Conservation (phyloP, 345 rosid genomes). For the Salix purpurea region DNA sequence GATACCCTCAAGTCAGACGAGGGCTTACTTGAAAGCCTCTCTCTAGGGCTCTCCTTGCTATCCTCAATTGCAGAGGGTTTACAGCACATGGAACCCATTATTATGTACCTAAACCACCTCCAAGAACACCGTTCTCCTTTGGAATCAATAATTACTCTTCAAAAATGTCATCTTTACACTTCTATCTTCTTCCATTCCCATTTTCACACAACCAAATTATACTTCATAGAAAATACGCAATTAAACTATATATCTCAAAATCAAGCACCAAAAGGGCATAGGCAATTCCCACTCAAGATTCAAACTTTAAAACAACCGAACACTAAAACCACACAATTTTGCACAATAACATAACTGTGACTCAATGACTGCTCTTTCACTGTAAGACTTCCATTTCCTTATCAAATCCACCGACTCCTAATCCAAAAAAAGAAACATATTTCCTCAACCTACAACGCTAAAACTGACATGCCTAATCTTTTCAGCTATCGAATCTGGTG, state of each 20-base stretch:
- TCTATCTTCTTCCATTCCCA: conserved; percentile 25
- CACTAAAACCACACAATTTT: conserved; percentile 7
- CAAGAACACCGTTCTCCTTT: conserved; percentile 20
- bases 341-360: not conserved
- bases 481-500: not conserved
- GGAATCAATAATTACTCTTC: conserved; percentile 33
- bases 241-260: conserved; percentile 19
- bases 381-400: not conserved
- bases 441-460: not conserved
- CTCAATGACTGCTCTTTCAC: conserved; percentile 1
- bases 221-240: not conserved
- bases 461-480: not conserved
- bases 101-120: conserved; percentile 38
- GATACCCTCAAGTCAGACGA: conserved; percentile 54
- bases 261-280: conserved; percentile 8
- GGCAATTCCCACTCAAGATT: conserved; percentile 1
- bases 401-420: conserved; percentile 6
- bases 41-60: conserved; percentile 78
- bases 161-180: conserved; percentile 15
- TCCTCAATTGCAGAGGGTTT: conserved; percentile 88
- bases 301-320: conserved; percentile 5
- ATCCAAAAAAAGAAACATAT: not conserved
- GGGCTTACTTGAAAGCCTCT: conserved; percentile 53
- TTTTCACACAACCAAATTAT: conserved; percentile 11
- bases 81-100: conserved; percentile 82